A percentile compares a stretch with the other conserved stretches of the same genome.
Evolutionary conservation across 2,329 filamentous ascomycete genomes (phyloP).

Genomic region (Diplodia seriata): DNA sequence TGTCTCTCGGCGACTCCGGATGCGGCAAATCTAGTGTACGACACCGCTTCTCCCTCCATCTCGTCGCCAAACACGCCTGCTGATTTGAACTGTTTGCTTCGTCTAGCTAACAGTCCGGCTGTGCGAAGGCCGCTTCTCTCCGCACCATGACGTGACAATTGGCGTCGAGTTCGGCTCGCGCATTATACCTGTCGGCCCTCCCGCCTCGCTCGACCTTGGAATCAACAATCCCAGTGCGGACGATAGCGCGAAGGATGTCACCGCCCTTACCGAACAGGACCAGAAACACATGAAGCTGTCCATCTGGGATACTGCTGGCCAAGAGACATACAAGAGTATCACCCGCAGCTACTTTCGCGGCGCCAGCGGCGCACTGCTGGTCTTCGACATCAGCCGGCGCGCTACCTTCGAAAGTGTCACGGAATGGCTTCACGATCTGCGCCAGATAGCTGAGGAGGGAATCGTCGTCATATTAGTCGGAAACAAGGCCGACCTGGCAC

Average conservation of each 20-base stretch:
- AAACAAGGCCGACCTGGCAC: conserved; percentile 87
- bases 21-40: conserved; percentile 85
- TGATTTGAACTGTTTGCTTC: conserved; percentile 32
- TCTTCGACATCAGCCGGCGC: conserved; percentile 90
- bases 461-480: conserved; percentile 95
- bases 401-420: conserved; percentile 87
- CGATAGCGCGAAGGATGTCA: conserved; percentile 21
- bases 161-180: conserved; percentile 95
- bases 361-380: conserved; percentile 77
- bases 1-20: conserved; percentile 95
- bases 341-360: conserved; percentile 93
- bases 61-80: conserved; percentile 16
- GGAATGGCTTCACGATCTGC: conserved; percentile 91
- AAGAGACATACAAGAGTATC: conserved; percentile 97
- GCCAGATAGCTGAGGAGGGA: conserved; percentile 92
- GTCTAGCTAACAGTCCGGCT: conserved; percentile 84
- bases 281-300: conserved; percentile 90
- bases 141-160: conserved; percentile 96
- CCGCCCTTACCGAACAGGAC: conserved; percentile 40
- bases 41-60: conserved; percentile 32
- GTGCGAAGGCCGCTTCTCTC: conserved; percentile 93
- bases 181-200: conserved; percentile 88
- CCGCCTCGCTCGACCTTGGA: conserved; percentile 67
- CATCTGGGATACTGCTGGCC: conserved; percentile 94
- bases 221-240: conserved; percentile 57